Percentiles rank a stretch among this genome's conserved stretches.
Evolutionary conservation across 192 early-diverging fungal genomes (phyloP).

Genomic region (Diversispora eburnea): DNA sequence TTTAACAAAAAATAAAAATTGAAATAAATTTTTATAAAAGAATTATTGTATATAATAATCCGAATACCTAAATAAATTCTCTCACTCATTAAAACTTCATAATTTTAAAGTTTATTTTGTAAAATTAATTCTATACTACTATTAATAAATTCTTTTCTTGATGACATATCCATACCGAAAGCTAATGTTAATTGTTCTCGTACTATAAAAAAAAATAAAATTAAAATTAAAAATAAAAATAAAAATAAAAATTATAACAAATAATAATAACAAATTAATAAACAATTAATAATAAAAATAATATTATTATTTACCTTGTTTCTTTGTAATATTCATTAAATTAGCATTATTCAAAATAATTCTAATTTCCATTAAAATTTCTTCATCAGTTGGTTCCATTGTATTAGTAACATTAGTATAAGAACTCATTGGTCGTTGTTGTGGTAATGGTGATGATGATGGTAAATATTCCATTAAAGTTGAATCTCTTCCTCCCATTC

Average conservation of each 20-base stretch:
- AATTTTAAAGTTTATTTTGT: slow-evolving; percentile 41
- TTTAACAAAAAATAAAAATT: too few species aligned
- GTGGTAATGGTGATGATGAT: too few species aligned
- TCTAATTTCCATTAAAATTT: slow-evolving; percentile 62
- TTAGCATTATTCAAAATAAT: slow-evolving; percentile 85
- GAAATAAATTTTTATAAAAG: too few species aligned
- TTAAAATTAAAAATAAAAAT: neutral
- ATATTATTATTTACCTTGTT: slow-evolving; percentile 57
- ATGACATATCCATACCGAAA: slow-evolving; percentile 81
- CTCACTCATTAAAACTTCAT: neutral
- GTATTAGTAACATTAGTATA: slow-evolving; percentile 15
- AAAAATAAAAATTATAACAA: neutral
- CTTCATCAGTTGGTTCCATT: slow-evolving; percentile 58
- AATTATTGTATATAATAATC: neutral
- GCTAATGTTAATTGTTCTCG: slow-evolving; percentile 77
- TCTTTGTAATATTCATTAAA: slow-evolving; percentile 99
- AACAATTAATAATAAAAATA: neutral
- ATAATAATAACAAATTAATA: neutral
- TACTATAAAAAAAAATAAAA: slow-evolving; percentile 47
- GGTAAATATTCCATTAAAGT: neutral
- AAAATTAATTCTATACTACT: slow-evolving; percentile 70
- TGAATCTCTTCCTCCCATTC: slow-evolving; percentile 13
- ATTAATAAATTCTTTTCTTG: slow-evolving; percentile 85
- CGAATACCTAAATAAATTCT: neutral
- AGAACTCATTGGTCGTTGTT: slow-evolving; percentile 14